Evolutionary conservation across 2,329 filamentous ascomycete genomes (phyloP), one percentile per base, ranked within the genome.

Genomic region (Penicillium sp.): DNA sequence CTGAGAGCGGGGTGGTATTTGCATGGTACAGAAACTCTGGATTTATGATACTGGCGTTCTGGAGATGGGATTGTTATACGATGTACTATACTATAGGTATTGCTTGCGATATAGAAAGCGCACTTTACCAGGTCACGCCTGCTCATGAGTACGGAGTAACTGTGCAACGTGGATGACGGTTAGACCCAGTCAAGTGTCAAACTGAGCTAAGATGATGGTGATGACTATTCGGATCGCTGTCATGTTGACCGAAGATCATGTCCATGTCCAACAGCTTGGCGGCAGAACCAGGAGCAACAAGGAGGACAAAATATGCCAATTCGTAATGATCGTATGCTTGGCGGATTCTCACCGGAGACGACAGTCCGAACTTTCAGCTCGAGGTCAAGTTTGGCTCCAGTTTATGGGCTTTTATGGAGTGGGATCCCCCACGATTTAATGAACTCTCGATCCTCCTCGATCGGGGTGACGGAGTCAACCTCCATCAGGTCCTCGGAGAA

Each of bases 61-160:
- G 60, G 65, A 58, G 61, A 64, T 62, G 57, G 64, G 57, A 61
- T 44, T 67, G 55, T 66, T 71, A 69, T 61, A 64, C 71, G 68
- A 65, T 69, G 67, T 70, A 67, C 65, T 69, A 65, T 70, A 67
- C 65, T 65, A 66, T 66, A 69, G 58, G 62, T 54, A 61, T 67
- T 71, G 67, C 66, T 71, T 71, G 62, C 63, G 63, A 64, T 63
- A 68, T 67, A 69, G 68, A 69, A 63, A 66, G 63, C 59, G 67
- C 54, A 66, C 35, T 13, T 41, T 41, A 41, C 15, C 3, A 41
- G 15, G 35, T 15, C 11, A 15, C 35, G 35, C 11, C 35, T 41
- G 35, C 35, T 41, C 11, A 2, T 41, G 35, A 13, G 11, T 11
- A 41, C 11, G 35, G 35, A 41, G 35, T 41, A 41, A 41, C 15